Conservation (phyloP, 2,329 filamentous ascomycete genomes). For the Epichloe gansuensis region DNA sequence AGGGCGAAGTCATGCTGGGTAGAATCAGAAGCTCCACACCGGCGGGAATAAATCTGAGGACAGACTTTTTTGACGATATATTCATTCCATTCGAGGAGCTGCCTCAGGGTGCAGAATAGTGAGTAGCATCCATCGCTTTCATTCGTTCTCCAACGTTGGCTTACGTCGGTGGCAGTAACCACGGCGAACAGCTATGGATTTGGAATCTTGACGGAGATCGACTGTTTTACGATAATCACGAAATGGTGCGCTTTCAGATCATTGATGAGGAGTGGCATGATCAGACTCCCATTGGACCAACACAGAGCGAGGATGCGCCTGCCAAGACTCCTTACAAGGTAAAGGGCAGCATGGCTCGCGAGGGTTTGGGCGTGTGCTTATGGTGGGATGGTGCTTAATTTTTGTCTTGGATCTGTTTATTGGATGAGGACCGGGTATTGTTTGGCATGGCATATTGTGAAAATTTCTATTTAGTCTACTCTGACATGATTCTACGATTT, state of each 20-base stretch:
- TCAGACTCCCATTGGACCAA: constrained; percentile 59
- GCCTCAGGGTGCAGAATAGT: constrained; percentile 67
- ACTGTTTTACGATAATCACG: constrained; percentile 81
- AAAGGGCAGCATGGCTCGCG: constrained; percentile 49
- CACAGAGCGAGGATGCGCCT: constrained; percentile 45
- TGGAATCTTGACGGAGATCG: constrained; percentile 65
- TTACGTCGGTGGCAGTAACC: constrained; percentile 38
- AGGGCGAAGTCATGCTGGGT: constrained; percentile 79
- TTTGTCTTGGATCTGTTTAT: constrained; percentile 2
- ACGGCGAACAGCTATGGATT: constrained; percentile 67
- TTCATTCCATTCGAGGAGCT: constrained; percentile 63
- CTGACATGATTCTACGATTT: constrained; percentile 22
- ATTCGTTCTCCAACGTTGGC: background rate
- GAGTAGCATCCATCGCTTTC: constrained; percentile 20
- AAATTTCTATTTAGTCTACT: constrained; percentile 5
- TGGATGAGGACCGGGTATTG: constrained; percentile 3
- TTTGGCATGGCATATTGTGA: constrained; percentile 8
- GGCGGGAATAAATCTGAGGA: constrained; percentile 62
- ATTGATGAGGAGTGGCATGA: constrained; percentile 87
- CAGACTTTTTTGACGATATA: constrained; percentile 92
- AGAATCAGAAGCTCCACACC: constrained; percentile 65
- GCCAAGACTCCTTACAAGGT: constrained; percentile 61
- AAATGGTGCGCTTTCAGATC: constrained; percentile 76
- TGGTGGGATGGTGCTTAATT: constrained; percentile 42
- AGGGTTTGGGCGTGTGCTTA: constrained; percentile 48